These are phyloP conservation scores for Saccharomyces hybrid DNA, from an alignment of 1,139 yeast genomes.

Conservation along the genomic window DNA sequence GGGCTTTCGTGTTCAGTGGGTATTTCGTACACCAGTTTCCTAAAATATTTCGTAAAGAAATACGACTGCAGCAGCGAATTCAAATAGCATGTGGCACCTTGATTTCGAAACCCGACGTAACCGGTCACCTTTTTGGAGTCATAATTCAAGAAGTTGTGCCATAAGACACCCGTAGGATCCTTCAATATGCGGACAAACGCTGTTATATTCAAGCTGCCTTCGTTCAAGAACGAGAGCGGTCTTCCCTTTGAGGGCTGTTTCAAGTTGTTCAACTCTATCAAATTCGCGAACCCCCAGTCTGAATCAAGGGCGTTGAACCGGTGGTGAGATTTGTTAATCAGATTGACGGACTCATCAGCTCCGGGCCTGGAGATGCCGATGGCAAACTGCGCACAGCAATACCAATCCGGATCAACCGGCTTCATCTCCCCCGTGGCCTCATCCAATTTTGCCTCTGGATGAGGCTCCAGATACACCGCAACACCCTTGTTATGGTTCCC, in stretches of 20 bases:
- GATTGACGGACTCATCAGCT: conserved; percentile 50
- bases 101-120: conserved; percentile 86
- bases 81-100: conserved; percentile 96
- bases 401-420: conserved; percentile 51
- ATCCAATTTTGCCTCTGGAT: conserved; percentile 24
- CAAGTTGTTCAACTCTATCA: conserved; percentile 53
- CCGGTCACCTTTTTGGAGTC: conserved; percentile 87
- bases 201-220: conserved; percentile 58
- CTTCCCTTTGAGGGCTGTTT: conserved; percentile 29
- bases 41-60: conserved; percentile 73
- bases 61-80: conserved; percentile 88
- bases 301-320: conserved; percentile 69
- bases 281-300: conserved; percentile 94
- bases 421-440: conserved; percentile 32
- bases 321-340: conserved; percentile 67
- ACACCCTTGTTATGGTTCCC: conserved; percentile 51
- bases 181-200: conserved; percentile 70
- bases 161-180: conserved; percentile 88
- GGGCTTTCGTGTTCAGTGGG: conserved; percentile 62
- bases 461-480: conserved; percentile 55
- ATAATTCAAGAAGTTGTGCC: conserved; percentile 82
- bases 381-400: conserved; percentile 85
- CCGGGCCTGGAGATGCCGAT: conserved; percentile 77
- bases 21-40: conserved; percentile 80
- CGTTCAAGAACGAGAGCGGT: conserved; percentile 41